A percentile compares a stretch with the other conserved stretches of the same genome.
These are phyloP conservation scores for Amauroascus niger DNA, from an alignment of 2,329 filamentous ascomycete species.

Conservation along the genomic window DNA sequence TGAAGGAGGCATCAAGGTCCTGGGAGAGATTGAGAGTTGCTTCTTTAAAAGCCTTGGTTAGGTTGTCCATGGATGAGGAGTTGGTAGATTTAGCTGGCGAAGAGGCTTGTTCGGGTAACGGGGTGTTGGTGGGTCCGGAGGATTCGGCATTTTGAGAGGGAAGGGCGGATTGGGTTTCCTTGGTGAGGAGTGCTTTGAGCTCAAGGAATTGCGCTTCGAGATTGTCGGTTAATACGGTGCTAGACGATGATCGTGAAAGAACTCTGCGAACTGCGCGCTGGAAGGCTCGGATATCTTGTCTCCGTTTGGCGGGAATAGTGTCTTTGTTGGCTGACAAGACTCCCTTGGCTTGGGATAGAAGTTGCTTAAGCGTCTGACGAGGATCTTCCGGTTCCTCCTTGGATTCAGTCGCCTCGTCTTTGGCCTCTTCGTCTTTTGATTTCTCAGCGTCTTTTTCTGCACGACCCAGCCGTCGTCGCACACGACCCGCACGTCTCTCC, in stretches of 20 bases:
- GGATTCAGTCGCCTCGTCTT: conserved; percentile 17
- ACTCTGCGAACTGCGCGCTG: conserved; percentile 54
- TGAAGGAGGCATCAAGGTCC: conserved; percentile 30
- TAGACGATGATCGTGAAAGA: conserved; percentile 45
- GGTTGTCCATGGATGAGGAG: conserved; percentile 1
- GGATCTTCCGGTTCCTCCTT: conserved; percentile 23
- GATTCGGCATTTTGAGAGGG: not conserved
- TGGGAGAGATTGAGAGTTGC: conserved; percentile 4
- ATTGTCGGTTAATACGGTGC: conserved; percentile 37
- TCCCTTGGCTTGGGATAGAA: conserved; percentile 51
- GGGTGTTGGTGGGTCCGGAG: conserved; percentile 13
- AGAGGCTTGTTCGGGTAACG: not conserved
- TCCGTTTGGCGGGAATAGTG: conserved; percentile 56
- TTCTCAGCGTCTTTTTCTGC: conserved; percentile 17
- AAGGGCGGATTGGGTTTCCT: conserved; percentile 5
- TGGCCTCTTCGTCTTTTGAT: conserved; percentile 24
- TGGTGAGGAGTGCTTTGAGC: conserved; percentile 33
- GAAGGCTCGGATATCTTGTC: conserved; percentile 66
- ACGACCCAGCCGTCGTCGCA: conserved; percentile 20
- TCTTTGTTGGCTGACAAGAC: conserved; percentile 47
- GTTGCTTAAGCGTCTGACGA: conserved; percentile 43
- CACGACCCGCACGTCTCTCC: conserved; percentile 33
- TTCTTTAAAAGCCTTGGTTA: conserved; percentile 1
- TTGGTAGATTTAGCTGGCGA: not conserved
- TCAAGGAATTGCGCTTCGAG: conserved; percentile 48